A percentile compares a stretch with the other conserved stretches of the same genome.
These are phyloP conservation scores for Aspergillus asperescens DNA, from an alignment of 495 filamentous ascomycete species.

Conservation along the genomic window DNA sequence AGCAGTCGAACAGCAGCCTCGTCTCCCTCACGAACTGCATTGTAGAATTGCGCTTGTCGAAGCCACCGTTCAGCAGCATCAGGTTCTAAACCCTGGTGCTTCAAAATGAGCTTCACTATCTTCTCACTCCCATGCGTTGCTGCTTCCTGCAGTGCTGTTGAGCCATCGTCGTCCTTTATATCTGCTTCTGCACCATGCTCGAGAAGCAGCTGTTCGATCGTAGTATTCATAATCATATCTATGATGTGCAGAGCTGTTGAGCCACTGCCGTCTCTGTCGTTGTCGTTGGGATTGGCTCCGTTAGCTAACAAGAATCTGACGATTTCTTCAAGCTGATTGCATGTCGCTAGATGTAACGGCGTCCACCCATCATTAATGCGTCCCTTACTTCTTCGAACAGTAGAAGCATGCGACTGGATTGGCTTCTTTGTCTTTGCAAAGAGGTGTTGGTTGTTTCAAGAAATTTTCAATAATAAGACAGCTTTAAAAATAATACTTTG, in stretches of 20 bases:
- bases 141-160: background rate
- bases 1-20: constrained; percentile 21
- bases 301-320: background rate
- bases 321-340: background rate
- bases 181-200: background rate
- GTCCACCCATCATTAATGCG: background rate
- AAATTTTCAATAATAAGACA: background rate
- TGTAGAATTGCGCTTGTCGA: constrained; percentile 11
- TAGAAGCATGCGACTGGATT: background rate
- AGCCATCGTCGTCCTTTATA: constrained; percentile 1
- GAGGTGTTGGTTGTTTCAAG: background rate
- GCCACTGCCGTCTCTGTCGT: background rate
- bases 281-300: background rate
- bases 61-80: constrained; percentile 3
- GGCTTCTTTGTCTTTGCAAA: background rate
- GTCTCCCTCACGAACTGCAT: constrained; percentile 12
- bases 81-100: background rate
- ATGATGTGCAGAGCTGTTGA: constrained; percentile 1
- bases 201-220: constrained; percentile 1
- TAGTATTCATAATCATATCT: background rate
- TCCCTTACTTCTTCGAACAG: background rate
- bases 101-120: background rate
- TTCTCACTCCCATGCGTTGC: background rate
- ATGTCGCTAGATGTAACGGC: background rate
- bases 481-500: background rate